Conservation (phyloP, 2,329 filamentous ascomycete species). For the Chrysosporium queenslandicum region DNA sequence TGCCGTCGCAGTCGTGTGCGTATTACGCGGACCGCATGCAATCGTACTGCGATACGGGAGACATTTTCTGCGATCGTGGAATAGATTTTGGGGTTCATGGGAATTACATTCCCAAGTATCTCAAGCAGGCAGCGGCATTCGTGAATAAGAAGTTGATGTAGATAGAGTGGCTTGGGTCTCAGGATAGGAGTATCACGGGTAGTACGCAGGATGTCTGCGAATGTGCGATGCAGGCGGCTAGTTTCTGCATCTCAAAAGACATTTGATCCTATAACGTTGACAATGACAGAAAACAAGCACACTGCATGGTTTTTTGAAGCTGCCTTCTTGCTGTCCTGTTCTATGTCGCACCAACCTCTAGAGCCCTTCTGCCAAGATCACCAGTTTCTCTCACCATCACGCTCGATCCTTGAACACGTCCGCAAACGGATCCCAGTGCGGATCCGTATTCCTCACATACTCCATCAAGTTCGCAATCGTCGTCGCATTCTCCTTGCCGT, state of each 20-base stretch:
- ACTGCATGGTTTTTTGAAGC: no score
- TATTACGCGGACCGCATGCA: slow-evolving; percentile 6
- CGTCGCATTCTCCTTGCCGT: slow-evolving; percentile 43
- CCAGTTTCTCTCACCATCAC: neutral
- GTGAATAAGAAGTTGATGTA: slow-evolving; percentile 1
- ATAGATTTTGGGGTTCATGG: slow-evolving; percentile 6
- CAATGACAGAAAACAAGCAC: no score
- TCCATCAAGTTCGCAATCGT: slow-evolving; percentile 45
- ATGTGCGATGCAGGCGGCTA: no score
- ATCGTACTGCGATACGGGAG: slow-evolving; percentile 14
- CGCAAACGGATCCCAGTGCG: slow-evolving; percentile 48
- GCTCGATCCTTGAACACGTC: neutral
- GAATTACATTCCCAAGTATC: slow-evolving; percentile 11
- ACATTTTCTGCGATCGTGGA: slow-evolving; percentile 13
- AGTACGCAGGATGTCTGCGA: no score
- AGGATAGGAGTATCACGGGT: no score
- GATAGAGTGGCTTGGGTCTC: neutral
- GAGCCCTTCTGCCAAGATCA: neutral
- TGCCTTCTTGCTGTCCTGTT: no score
- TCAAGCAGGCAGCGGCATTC: neutral
- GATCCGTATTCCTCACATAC: slow-evolving; percentile 48
- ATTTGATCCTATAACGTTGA: no score
- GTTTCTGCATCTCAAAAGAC: no score
- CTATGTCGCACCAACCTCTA: no score
- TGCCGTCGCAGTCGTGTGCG: slow-evolving; percentile 1